These are phyloP conservation scores for Chimonanthus salicifolius DNA, from an alignment of 164 flowering plant species.

Conservation along the genomic window DNA sequence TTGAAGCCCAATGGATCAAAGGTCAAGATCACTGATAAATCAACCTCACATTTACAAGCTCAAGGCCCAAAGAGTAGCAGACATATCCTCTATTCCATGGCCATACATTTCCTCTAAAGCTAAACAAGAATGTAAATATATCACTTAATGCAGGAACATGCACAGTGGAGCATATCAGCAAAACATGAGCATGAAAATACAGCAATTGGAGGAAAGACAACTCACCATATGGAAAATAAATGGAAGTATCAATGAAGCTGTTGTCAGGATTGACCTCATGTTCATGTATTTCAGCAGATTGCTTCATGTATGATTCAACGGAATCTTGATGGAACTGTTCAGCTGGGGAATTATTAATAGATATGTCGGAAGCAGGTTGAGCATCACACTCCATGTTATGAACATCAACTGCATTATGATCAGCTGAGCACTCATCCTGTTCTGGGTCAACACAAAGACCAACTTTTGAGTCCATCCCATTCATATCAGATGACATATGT, in stretches of 20 bases:
- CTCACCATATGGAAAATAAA: constrained; percentile 45
- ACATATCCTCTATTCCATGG: neutral
- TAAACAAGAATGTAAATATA: neutral
- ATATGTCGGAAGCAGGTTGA: constrained; percentile 39
- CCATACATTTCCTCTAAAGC: neutral
- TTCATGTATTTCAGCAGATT: constrained; percentile 30
- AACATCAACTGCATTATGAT: constrained; percentile 23
- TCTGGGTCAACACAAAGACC: neutral
- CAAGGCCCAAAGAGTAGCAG: neutral
- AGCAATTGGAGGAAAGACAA: neutral
- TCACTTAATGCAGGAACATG: neutral
- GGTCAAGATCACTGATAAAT: neutral
- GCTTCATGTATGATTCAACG: constrained; percentile 25
- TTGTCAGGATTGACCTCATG: constrained; percentile 17
- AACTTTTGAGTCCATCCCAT: constrained; percentile 12
- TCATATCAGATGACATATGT: constrained; percentile 21
- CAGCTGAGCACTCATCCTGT: constrained; percentile 19
- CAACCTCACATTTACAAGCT: neutral
- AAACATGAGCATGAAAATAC: neutral
- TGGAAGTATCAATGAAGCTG: constrained; percentile 23
- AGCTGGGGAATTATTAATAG: constrained; percentile 32
- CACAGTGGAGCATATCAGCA: constrained; percentile 6
- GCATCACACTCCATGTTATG: constrained; percentile 12
- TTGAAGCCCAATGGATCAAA: neutral
- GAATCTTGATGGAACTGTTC: constrained; percentile 11